Evolutionary conservation across 805 yeast genomes (phyloP).

Genomic region (Candida coleopterorum): DNA sequence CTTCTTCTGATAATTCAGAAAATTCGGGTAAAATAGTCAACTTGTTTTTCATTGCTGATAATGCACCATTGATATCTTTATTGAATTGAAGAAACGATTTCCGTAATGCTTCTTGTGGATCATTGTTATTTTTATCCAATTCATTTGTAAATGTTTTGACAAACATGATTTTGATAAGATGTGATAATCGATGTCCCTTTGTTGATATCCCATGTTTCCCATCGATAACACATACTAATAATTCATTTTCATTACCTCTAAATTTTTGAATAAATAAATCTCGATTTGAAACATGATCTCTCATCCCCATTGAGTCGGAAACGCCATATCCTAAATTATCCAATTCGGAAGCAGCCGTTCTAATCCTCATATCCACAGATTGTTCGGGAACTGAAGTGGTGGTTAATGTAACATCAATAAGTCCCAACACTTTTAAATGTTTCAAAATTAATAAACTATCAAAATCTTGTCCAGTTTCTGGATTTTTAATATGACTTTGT

Average conservation of each 20-base stretch:
- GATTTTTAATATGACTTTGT: constrained; percentile 52
- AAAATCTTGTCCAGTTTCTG: constrained; percentile 58
- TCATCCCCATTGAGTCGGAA: constrained; percentile 76
- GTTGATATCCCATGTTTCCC: constrained; percentile 61
- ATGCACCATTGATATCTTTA: constrained; percentile 68
- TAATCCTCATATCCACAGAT: constrained; percentile 70
- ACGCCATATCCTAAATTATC: constrained; percentile 83
- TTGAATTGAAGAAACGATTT: constrained; percentile 77
- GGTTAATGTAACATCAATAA: constrained; percentile 93
- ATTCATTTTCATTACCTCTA: constrained; percentile 79
- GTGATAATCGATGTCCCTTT: constrained; percentile 52
- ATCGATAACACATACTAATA: constrained; percentile 77
- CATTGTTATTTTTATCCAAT: constrained; percentile 51
- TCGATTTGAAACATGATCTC: constrained; percentile 62
- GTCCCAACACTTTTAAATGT: constrained; percentile 68
- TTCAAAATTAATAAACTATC: constrained; percentile 62
- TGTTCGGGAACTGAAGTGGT: constrained; percentile 90
- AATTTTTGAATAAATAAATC: constrained; percentile 86
- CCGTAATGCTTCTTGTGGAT: constrained; percentile 71
- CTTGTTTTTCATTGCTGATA: constrained; percentile 41
- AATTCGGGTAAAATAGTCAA: constrained; percentile 31
- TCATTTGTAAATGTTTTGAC: constrained; percentile 67
- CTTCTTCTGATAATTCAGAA: constrained; percentile 54
- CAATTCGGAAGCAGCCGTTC: constrained; percentile 82
- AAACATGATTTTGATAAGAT: constrained; percentile 67